phyloP scores from a whole-genome alignment of 192 early-diverging fungal species.

The Haplosporangium gracile region DNA sequence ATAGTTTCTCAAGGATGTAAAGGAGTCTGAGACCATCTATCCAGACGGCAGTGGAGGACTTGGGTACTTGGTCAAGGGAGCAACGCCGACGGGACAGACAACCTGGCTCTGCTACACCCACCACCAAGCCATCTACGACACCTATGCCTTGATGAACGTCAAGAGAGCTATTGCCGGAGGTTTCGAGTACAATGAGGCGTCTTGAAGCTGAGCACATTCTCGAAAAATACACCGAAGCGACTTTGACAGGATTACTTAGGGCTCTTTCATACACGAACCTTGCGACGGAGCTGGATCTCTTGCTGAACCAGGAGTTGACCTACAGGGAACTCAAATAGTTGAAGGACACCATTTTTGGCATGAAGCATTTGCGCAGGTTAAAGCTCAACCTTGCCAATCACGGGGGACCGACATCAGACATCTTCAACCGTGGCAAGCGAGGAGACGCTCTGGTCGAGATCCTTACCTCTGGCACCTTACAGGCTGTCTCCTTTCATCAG shows the following conservation, averaged over 20 bases:
- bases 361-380: not conserved
- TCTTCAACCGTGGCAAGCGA: slow-evolving; percentile 6
- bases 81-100: not conserved
- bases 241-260: not conserved
- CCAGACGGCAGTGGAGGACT: not conserved
- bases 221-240: not conserved
- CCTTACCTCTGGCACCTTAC: not conserved
- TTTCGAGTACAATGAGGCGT: not conserved
- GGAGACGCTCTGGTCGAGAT: not conserved
- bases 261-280: not conserved
- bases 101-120: slow-evolving; percentile 13
- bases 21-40: not conserved
- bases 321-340: not conserved
- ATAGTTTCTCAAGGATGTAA: slow-evolving; percentile 4
- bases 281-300: not conserved
- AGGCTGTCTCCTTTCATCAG: not conserved
- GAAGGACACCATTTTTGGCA: not conserved
- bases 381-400: not conserved
- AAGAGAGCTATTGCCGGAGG: not conserved
- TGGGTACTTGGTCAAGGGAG: not conserved
- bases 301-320: slow-evolving; percentile 13
- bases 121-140: slow-evolving; percentile 4
- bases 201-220: not conserved
- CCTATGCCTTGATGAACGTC: not conserved
- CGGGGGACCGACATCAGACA: not conserved